Percentiles rank a stretch among this genome's conserved stretches.
phyloP scores from a whole-genome alignment of 75 land plant species.

The Isoetes taiwanensis region DNA sequence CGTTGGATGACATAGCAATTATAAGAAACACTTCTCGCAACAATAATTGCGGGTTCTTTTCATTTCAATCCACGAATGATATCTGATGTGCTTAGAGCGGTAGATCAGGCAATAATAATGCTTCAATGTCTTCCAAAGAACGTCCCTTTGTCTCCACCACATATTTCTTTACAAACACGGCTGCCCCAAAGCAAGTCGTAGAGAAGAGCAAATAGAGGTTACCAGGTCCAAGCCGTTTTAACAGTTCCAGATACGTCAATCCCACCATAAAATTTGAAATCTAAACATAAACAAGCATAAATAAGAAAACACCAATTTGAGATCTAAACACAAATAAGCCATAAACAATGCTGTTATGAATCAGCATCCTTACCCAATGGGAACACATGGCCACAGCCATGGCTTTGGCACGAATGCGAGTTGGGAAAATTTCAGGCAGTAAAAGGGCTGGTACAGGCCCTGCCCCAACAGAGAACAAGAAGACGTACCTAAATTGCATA shows the following conservation, averaged over 20 bases:
- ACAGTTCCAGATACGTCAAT: slow-evolving; percentile 45
- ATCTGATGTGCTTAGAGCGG: too few relatives aligned
- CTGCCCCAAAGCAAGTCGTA: slow-evolving; percentile 45
- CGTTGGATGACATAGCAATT: too few relatives aligned
- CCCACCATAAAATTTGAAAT: slow-evolving; percentile 87
- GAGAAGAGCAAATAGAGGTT: slow-evolving; percentile 53
- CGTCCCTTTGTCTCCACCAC: slow-evolving; percentile 84
- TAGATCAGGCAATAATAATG: slow-evolving; percentile 14
- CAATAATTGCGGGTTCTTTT: too few relatives aligned
- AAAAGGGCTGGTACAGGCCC: slow-evolving; percentile 89
- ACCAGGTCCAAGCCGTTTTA: slow-evolving; percentile 56
- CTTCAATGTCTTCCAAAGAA: slow-evolving; percentile 83
- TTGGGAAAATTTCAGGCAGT: slow-evolving; percentile 75
- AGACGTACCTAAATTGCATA: slow-evolving; percentile 56
- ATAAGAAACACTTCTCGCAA: too few relatives aligned
- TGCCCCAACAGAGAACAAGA: slow-evolving; percentile 81
- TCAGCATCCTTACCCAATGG: slow-evolving; percentile 95
- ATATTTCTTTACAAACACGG: slow-evolving; percentile 53
- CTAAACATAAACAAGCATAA: slow-evolving; percentile 37
- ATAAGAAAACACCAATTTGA: too few relatives aligned
- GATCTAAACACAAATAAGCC: too few relatives aligned
- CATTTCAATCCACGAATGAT: too few relatives aligned
- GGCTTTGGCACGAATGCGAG: slow-evolving; percentile 51
- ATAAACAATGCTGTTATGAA: too few relatives aligned
- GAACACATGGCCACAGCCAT: slow-evolving; percentile 89